Conservation (phyloP, 2,329 filamentous ascomycete species). For the Fusarium tricinctum region DNA sequence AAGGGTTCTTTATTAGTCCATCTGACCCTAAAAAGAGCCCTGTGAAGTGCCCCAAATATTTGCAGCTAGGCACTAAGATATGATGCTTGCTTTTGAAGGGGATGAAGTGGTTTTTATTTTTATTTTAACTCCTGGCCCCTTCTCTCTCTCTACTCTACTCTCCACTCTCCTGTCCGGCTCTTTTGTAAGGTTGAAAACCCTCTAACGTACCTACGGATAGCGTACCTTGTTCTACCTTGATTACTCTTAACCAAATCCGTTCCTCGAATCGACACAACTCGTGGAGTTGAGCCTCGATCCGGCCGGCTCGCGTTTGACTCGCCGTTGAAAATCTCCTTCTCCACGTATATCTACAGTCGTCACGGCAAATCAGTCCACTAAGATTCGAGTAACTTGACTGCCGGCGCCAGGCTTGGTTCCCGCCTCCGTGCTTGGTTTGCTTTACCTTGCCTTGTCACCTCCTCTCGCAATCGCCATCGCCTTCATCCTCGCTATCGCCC, state of each 20-base stretch:
- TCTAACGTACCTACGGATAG: neutral
- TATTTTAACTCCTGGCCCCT: slow-evolving; percentile 24
- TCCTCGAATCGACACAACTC: slow-evolving; percentile 39
- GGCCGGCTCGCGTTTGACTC: slow-evolving; percentile 37
- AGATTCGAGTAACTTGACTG: slow-evolving; percentile 35
- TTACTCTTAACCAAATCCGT: slow-evolving; percentile 33
- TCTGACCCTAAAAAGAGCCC: slow-evolving; percentile 11
- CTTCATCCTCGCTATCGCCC: neutral
- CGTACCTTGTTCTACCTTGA: too few relatives aligned
- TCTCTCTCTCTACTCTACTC: slow-evolving; percentile 20
- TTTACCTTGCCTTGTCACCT: slow-evolving; percentile 12
- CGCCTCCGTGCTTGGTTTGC: slow-evolving; percentile 15
- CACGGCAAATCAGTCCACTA: slow-evolving; percentile 38
- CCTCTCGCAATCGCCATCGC: neutral
- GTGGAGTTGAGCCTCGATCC: slow-evolving; percentile 41
- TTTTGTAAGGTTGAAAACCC: slow-evolving; percentile 10
- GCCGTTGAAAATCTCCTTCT: slow-evolving; percentile 38
- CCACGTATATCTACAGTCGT: slow-evolving; percentile 28
- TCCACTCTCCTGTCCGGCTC: slow-evolving; percentile 20
- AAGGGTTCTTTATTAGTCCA: neutral
- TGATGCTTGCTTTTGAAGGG: slow-evolving; percentile 19
- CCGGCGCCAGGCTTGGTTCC: slow-evolving; percentile 42
- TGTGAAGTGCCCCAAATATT: slow-evolving; percentile 30
- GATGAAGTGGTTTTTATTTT: slow-evolving; percentile 10
- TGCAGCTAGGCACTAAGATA: neutral